A percentile compares a stretch with the other conserved stretches of the same genome.
These are phyloP conservation scores for Sphaceloma murrayae DNA, from an alignment of 2,329 filamentous ascomycete genomes.

Conservation along the genomic window DNA sequence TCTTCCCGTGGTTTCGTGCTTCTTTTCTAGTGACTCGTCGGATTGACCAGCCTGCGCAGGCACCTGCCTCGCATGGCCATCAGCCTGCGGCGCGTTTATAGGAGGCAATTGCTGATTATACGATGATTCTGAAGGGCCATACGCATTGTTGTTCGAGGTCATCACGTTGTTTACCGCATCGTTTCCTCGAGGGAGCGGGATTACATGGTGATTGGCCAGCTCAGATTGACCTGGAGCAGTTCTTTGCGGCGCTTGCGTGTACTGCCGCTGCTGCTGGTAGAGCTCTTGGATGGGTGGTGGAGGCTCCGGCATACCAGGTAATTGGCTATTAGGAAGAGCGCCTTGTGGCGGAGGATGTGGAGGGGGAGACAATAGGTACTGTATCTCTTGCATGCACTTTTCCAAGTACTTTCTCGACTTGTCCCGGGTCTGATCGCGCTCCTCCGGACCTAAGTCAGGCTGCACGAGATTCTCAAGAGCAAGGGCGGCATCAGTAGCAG, in stretches of 20 bases:
- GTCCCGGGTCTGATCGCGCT: constrained; percentile 50
- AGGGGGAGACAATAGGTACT: constrained; percentile 58
- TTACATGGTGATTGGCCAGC: constrained; percentile 54
- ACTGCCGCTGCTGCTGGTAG: constrained; percentile 48
- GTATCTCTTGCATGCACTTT: constrained; percentile 59
- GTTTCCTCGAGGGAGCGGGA: constrained; percentile 24
- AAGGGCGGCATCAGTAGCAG: background rate
- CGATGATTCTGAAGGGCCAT: constrained; percentile 37
- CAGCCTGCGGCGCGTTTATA: constrained; percentile 29
- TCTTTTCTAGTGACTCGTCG: constrained; percentile 49
- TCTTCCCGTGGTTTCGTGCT: constrained; percentile 49
- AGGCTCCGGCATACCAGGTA: constrained; percentile 37
- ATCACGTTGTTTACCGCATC: constrained; percentile 26
- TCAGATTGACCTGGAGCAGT: constrained; percentile 30
- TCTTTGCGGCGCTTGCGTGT: constrained; percentile 31
- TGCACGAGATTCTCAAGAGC: constrained; percentile 27
- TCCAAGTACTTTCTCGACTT: constrained; percentile 54
- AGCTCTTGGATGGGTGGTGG: constrained; percentile 43
- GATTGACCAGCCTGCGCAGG: constrained; percentile 26
- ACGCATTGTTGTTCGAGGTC: constrained; percentile 25
- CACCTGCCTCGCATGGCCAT: constrained; percentile 22
- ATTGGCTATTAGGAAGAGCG: constrained; percentile 25
- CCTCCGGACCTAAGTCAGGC: constrained; percentile 38
- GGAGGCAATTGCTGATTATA: constrained; percentile 35
- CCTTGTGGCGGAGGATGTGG: constrained; percentile 48